These are phyloP conservation scores for Eucalyptus brandiana DNA, from an alignment of 345 rosid species.

Conservation along the genomic window DNA sequence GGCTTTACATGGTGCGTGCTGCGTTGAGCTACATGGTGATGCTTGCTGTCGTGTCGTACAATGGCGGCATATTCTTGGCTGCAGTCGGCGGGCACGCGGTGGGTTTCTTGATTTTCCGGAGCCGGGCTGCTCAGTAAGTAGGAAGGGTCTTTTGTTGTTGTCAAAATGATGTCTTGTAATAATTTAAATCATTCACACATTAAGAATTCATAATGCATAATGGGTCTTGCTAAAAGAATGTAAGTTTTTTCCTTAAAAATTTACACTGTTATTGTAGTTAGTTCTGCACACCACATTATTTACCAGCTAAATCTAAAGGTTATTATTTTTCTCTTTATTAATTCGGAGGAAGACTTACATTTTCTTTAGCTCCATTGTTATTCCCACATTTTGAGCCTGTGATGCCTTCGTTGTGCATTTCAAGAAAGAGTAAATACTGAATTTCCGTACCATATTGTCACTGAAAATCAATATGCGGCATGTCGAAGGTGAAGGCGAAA, in stretches of 20 bases:
- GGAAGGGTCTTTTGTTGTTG: not conserved
- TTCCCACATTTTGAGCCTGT: not conserved
- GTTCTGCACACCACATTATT: not conserved
- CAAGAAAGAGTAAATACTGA: not conserved
- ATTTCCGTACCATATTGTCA: not conserved
- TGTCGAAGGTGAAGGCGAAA: not conserved
- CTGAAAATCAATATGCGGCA: not conserved
- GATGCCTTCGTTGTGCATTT: not conserved
- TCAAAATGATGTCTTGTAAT: not conserved
- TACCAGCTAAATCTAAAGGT: not conserved
- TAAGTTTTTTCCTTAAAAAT: not conserved
- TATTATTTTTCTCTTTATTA: not conserved
- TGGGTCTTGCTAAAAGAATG: not conserved
- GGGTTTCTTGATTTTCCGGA: slow-evolving; percentile 55
- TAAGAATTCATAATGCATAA: not conserved
- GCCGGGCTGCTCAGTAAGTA: slow-evolving; percentile 21
- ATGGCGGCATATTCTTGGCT: slow-evolving; percentile 63
- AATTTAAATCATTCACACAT: not conserved
- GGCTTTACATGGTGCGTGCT: slow-evolving; percentile 29
- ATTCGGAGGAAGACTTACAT: not conserved
- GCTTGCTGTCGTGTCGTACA: slow-evolving; percentile 72
- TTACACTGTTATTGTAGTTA: not conserved
- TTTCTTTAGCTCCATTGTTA: not conserved
- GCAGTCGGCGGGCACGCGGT: slow-evolving; percentile 65
- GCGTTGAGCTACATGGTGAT: slow-evolving; percentile 65